Evolutionary conservation across 140 eudicot genomes (phyloP).

Genomic region (Stevia rebaudiana): DNA sequence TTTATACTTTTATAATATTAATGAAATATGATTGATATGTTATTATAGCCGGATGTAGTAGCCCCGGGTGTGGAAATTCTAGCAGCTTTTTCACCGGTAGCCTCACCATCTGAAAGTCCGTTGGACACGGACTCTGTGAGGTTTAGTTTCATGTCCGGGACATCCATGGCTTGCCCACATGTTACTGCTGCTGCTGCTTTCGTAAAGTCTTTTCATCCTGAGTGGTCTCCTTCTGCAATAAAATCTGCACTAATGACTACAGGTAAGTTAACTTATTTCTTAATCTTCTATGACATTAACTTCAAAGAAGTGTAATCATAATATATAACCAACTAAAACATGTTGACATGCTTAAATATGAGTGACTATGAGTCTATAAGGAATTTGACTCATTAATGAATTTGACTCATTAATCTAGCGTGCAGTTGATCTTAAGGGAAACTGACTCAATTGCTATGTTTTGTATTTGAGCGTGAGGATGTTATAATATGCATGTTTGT

Average conservation of each 20-base stretch:
- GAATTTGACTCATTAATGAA: too few relatives aligned
- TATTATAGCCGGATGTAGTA: slow-evolving; percentile 43
- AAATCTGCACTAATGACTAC: slow-evolving; percentile 63
- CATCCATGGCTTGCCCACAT: slow-evolving; percentile 68
- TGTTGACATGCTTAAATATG: too few relatives aligned
- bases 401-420: too few relatives aligned
- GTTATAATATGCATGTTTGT: too few relatives aligned
- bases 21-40: background rate
- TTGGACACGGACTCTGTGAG: slow-evolving; percentile 25
- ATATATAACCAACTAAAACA: too few relatives aligned
- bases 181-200: slow-evolving; percentile 42
- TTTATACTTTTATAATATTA: background rate
- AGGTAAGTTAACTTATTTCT: slow-evolving; percentile 23
- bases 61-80: slow-evolving; percentile 53
- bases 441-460: too few relatives aligned
- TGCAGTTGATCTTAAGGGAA: too few relatives aligned
- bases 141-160: slow-evolving; percentile 41
- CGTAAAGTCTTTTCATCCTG: slow-evolving; percentile 38
- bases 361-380: too few relatives aligned
- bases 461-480: too few relatives aligned
- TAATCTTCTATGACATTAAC: background rate
- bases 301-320: too few relatives aligned
- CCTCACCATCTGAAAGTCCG: background rate
- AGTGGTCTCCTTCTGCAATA: slow-evolving; percentile 58
- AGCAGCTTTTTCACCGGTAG: slow-evolving; percentile 42